A percentile compares a stretch with the other conserved stretches of the same genome.
Conservation (phyloP, 805 yeast species). For the Ogataea sp. region DNA sequence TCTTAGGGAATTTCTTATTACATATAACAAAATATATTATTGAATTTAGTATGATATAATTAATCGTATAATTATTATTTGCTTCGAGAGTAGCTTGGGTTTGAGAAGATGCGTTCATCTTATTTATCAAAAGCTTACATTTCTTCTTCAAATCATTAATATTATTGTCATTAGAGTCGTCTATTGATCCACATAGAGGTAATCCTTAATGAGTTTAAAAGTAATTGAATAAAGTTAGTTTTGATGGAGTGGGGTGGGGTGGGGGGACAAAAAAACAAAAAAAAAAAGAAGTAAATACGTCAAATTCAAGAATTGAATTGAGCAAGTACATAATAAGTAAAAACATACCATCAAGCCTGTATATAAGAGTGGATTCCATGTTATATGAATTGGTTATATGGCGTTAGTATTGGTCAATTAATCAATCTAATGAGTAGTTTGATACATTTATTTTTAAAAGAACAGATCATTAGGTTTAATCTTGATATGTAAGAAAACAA, state of each 20-base stretch:
- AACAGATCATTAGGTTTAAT: too few species aligned
- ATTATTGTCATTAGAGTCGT: constrained; percentile 56
- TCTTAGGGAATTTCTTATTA: constrained; percentile 75
- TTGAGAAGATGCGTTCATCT: constrained; percentile 74
- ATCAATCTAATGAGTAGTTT: too few species aligned
- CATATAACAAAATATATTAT: constrained; percentile 75
- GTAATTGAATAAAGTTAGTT: too few species aligned
- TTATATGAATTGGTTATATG: neutral
- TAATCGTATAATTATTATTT: constrained; percentile 57
- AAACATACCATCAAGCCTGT: constrained; percentile 17
- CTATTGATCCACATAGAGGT: constrained; percentile 88
- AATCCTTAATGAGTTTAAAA: constrained; percentile 40
- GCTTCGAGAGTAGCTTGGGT: constrained; percentile 80
- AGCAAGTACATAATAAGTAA: neutral
- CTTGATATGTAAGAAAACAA: neutral
- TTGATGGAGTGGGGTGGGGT: too few species aligned
- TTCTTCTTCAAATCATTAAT: constrained; percentile 76
- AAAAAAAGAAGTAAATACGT: too few species aligned
- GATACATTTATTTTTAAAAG: too few species aligned
- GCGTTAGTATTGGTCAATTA: too few species aligned
- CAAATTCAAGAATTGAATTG: too few species aligned
- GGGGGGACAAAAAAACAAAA: too few species aligned
- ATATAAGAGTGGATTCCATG: constrained; percentile 21
- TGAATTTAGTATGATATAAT: constrained; percentile 58
- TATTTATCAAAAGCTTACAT: constrained; percentile 64